phyloP scores from a whole-genome alignment of 2,329 filamentous ascomycete genomes.

The Aspergillus melleus region DNA sequence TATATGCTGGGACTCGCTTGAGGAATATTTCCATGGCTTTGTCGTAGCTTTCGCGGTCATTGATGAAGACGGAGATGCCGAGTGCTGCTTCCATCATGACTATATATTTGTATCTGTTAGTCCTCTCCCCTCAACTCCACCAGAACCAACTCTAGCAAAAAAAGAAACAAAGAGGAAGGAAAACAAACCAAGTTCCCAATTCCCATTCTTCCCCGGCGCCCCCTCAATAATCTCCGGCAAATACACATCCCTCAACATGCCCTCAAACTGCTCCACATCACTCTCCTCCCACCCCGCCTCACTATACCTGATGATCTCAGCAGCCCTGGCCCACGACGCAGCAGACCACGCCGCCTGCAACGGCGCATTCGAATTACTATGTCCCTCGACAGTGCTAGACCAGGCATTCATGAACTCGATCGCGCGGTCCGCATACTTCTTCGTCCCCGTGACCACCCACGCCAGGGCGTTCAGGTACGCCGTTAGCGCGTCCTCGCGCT shows the following conservation, averaged over 20 bases:
- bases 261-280: slow-evolving; percentile 23
- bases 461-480: slow-evolving; percentile 30
- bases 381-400: slow-evolving; percentile 23
- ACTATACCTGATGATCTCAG: slow-evolving; percentile 30
- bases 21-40: slow-evolving; percentile 25
- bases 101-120: not conserved
- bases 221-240: slow-evolving; percentile 20
- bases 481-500: slow-evolving; percentile 29
- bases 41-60: slow-evolving; percentile 22
- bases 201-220: slow-evolving; percentile 21
- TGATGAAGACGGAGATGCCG: slow-evolving; percentile 26
- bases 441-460: slow-evolving; percentile 21
- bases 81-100: slow-evolving; percentile 25
- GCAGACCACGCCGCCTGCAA: slow-evolving; percentile 31
- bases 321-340: slow-evolving; percentile 28
- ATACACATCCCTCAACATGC: slow-evolving; percentile 28
- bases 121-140: too few relatives aligned
- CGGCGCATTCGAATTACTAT: slow-evolving; percentile 28
- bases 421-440: slow-evolving; percentile 25
- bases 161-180: too few relatives aligned
- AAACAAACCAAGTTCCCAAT: slow-evolving; percentile 29
- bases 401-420: slow-evolving; percentile 32
- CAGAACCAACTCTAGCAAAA: too few relatives aligned
- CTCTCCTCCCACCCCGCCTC: slow-evolving; percentile 20
- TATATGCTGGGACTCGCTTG: slow-evolving; percentile 25